A percentile compares a stretch with the other conserved stretches of the same genome.
phyloP scores from a whole-genome alignment of 1,139 yeast species.

The Saccharomyces hybrid region DNA sequence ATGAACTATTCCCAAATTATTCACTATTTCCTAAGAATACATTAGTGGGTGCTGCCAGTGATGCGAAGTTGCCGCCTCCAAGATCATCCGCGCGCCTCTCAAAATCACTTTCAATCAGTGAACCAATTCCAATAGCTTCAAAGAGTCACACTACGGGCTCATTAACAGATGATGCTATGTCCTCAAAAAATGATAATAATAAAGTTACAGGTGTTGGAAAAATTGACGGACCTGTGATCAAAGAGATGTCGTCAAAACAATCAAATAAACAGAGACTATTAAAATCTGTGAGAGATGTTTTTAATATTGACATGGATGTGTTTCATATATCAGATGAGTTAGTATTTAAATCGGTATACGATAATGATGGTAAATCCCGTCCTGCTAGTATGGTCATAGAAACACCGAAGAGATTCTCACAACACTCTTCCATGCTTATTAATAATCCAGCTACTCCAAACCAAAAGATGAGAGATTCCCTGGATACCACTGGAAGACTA shows the following conservation, averaged over 20 bases:
- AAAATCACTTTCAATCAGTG: slow-evolving; percentile 14
- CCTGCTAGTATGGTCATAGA: slow-evolving; percentile 43
- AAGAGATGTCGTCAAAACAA: slow-evolving; percentile 32
- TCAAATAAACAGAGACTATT: slow-evolving; percentile 41
- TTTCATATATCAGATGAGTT: slow-evolving; percentile 47
- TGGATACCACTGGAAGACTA: slow-evolving; percentile 21
- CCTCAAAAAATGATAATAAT: slow-evolving; percentile 11
- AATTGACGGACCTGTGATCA: slow-evolving; percentile 30
- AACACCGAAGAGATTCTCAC: slow-evolving; percentile 37
- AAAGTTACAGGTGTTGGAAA: slow-evolving; percentile 34
- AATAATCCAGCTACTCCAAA: slow-evolving; percentile 4
- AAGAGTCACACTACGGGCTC: not conserved
- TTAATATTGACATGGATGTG: slow-evolving; percentile 48
- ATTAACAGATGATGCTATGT: not conserved
- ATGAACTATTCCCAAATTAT: slow-evolving; percentile 45
- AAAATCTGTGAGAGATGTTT: slow-evolving; percentile 49
- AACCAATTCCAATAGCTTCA: slow-evolving; percentile 6
- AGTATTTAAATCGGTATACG: slow-evolving; percentile 45
- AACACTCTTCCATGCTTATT: slow-evolving; percentile 15
- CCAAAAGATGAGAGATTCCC: slow-evolving; percentile 18
- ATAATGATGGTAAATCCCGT: slow-evolving; percentile 31
- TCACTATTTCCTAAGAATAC: slow-evolving; percentile 46
- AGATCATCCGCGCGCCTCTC: slow-evolving; percentile 19
- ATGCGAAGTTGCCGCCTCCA: slow-evolving; percentile 8
- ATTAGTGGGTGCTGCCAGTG: slow-evolving; percentile 40